Percentiles rank a stretch among this genome's conserved stretches.
Conservation (phyloP, 345 rosid species). For the Brassica incana region DNA sequence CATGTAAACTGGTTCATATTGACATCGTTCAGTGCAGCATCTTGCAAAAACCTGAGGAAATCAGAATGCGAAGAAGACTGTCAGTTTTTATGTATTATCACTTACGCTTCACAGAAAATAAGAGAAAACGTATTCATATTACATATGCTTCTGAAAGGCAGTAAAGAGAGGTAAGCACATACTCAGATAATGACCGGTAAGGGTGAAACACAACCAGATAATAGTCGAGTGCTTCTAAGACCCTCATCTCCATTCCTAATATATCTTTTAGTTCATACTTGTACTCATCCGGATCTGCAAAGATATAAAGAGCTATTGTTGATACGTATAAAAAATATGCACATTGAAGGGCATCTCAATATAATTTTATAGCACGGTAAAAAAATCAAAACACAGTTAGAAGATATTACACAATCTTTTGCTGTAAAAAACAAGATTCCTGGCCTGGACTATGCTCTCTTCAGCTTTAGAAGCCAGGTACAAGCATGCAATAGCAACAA, state of each 20-base stretch:
- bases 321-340: conserved; percentile 15
- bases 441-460: conserved; percentile 93
- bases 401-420: conserved; percentile 64
- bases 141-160: background rate
- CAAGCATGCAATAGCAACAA: conserved; percentile 89
- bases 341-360: conserved; percentile 1
- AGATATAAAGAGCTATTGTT: conserved; percentile 27
- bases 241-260: conserved; percentile 97
- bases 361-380: background rate
- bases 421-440: conserved; percentile 60
- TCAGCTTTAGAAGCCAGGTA: conserved; percentile 97
- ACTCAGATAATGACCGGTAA: conserved; percentile 81
- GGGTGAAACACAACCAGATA: conserved; percentile 95
- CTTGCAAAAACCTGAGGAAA: conserved; percentile 66
- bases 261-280: conserved; percentile 81
- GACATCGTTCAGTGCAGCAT: conserved; percentile 68
- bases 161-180: conserved; percentile 38
- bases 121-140: background rate
- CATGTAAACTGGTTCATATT: conserved; percentile 72
- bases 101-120: background rate
- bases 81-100: background rate
- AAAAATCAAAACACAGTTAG: conserved; percentile 2
- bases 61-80: background rate
- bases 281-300: conserved; percentile 73
- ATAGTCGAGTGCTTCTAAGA: conserved; percentile 88